Evolutionary conservation across 2,329 filamentous ascomycete species (phyloP), one percentile per base, ranked within the genome.

Genomic region (Colletotrichum camelliae): DNA sequence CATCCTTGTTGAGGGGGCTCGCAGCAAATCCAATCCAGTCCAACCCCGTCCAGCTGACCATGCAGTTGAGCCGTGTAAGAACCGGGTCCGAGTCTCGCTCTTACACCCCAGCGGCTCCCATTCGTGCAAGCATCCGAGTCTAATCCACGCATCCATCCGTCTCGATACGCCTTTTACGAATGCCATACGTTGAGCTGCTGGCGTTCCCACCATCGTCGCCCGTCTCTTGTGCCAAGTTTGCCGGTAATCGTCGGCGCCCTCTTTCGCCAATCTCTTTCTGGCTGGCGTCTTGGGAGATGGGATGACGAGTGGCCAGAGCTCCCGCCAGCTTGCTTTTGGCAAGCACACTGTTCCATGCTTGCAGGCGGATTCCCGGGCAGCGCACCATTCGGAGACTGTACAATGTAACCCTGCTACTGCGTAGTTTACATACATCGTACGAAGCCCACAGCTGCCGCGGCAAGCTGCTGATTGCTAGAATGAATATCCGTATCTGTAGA

Each of bases 261-360:
- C 58, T 62, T 37, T 62, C 9, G 43, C 43, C 43, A 52, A 21
- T 52, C 21, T 52, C 43, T 52, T 16, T 67, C 12, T 61, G 16
- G 35, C 24, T 61, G 55, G 29, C 39, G 43, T 55, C 27, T 35
- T 39, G 43, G 39, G 39, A 62, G 33, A 37, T 71, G 57, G 60
- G 68, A 71, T 71, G 68, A 57, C 31, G 29, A 71, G 68, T 70
- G 68, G 68, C 60, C 68, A 71, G 43, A 71, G 68, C 68, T 71
- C 43, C 60, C 29, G 31, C 68, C 60, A 71, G 68, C 68, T 71
- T 64, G 60, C 60, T 71, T 71, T 70, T 70, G 57, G 68, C 68
- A 64, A 52, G 39, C 37, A 70, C 27, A 37, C 57, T 39, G 68
- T 64, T 9, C 27, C 37, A 52, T 64, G 68, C 66, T 58, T 35